These are phyloP conservation scores for Colletotrichum lindemuthianum DNA, from an alignment of 2,329 filamentous ascomycete genomes.

Conservation along the genomic window DNA sequence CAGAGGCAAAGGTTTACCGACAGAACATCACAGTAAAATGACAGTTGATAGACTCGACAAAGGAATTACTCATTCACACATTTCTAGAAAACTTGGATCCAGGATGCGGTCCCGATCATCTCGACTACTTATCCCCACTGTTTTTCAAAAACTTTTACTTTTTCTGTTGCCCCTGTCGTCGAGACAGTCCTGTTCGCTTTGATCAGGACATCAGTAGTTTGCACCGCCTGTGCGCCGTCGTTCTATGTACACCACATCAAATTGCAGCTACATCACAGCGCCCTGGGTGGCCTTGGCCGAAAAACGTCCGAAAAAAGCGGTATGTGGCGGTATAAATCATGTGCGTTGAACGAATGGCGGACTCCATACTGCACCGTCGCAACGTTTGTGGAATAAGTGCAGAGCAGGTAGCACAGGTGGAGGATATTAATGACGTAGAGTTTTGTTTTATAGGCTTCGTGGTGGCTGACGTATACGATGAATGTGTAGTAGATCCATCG, in stretches of 20 bases:
- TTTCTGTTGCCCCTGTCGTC: constrained; percentile 6
- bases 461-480: constrained; percentile 10
- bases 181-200: constrained; percentile 9
- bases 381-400: background rate
- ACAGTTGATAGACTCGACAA: constrained; percentile 14
- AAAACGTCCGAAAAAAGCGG: constrained; percentile 2
- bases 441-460: background rate
- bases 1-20: no score
- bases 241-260: constrained; percentile 27
- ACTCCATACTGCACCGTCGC: constrained; percentile 2
- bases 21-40: background rate
- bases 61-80: constrained; percentile 29
- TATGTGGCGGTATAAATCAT: constrained; percentile 32
- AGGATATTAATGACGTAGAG: constrained; percentile 21
- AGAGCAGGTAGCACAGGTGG: constrained; percentile 1
- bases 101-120: background rate
- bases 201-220: background rate
- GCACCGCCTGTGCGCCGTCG: constrained; percentile 7
- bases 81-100: constrained; percentile 20
- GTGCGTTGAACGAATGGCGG: constrained; percentile 32
- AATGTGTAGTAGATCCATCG: constrained; percentile 20
- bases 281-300: background rate
- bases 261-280: constrained; percentile 12
- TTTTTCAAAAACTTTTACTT: constrained; percentile 21
- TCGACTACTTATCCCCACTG: background rate